These are phyloP conservation scores for Nitzschia sp. DNA, from an alignment of 108 stramenopile species.

Conservation along the genomic window DNA sequence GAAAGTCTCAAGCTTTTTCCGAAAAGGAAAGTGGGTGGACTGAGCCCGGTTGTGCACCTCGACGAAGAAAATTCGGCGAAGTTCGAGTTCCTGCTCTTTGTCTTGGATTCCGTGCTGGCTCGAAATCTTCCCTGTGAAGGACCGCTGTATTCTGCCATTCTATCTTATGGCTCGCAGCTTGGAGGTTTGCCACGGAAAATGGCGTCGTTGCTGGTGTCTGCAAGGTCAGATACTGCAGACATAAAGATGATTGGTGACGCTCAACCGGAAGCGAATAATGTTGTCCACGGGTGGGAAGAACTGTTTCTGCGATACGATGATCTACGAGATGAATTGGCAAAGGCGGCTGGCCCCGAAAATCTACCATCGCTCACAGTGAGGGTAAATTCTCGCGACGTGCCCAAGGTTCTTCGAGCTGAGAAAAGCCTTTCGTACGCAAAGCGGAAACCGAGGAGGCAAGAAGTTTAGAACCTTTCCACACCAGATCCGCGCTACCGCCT, in stretches of 20 bases:
- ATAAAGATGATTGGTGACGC: slow-evolving; percentile 18
- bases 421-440: slow-evolving; percentile 24
- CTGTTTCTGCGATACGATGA: slow-evolving; percentile 31
- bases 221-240: slow-evolving; percentile 11
- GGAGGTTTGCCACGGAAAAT: slow-evolving; percentile 63
- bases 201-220: slow-evolving; percentile 47
- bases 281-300: slow-evolving; percentile 36
- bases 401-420: slow-evolving; percentile 20
- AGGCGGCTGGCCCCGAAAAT: not conserved
- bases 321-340: slow-evolving; percentile 12
- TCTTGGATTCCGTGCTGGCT: slow-evolving; percentile 61
- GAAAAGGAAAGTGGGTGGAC: not conserved
- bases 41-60: not conserved
- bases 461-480: not conserved
- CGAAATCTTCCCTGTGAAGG: slow-evolving; percentile 71
- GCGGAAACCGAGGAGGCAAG: slow-evolving; percentile 2
- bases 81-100: slow-evolving; percentile 71
- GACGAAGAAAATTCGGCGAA: slow-evolving; percentile 35
- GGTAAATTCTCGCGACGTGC: slow-evolving; percentile 17
- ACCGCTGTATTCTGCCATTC: slow-evolving; percentile 59
- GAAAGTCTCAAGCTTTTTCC: slow-evolving; percentile 49
- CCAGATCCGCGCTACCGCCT: not conserved
- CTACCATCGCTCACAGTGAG: slow-evolving; percentile 17
- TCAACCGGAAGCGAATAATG: not conserved
- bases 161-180: slow-evolving; percentile 49